These are phyloP conservation scores for Brassica cretica DNA, from an alignment of 345 rosid species.

Conservation along the genomic window DNA sequence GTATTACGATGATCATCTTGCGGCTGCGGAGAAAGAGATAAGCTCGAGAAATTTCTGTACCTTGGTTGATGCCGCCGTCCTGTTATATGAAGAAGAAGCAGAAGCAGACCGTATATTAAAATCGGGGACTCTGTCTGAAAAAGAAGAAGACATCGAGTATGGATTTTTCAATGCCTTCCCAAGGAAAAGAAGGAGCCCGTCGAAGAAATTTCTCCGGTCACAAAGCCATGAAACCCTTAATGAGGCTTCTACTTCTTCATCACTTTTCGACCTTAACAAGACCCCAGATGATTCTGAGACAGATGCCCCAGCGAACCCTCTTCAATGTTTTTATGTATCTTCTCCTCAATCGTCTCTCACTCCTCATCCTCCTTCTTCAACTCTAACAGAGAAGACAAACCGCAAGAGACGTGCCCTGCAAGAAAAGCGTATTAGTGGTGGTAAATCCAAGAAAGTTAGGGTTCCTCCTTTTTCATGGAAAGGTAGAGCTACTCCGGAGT, in stretches of 20 bases:
- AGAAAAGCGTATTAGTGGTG: background rate
- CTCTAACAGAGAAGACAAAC: slow-evolving; percentile 1
- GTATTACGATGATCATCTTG: slow-evolving; percentile 10
- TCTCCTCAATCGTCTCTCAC: background rate
- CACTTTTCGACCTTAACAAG: background rate
- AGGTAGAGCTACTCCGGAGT: slow-evolving; percentile 13
- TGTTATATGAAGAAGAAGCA: background rate
- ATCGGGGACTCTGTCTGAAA: background rate
- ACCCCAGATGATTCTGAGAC: background rate
- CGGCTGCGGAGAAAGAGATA: background rate
- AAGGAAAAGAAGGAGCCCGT: background rate
- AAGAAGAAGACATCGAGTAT: background rate
- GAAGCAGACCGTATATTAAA: background rate
- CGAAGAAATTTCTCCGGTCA: background rate
- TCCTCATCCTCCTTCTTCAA: background rate
- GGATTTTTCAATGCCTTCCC: background rate
- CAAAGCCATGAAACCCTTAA: background rate
- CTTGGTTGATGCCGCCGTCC: slow-evolving; percentile 7
- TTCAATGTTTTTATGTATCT: background rate
- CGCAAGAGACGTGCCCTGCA: background rate
- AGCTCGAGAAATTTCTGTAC: slow-evolving; percentile 4
- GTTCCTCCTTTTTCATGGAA: background rate
- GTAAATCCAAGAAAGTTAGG: slow-evolving; percentile 6
- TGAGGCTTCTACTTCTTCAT: background rate
- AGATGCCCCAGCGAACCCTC: background rate